Base-by-base conservation (phyloP, 1,284 basidiomycete genomes). In the Marasmius tenuissimus region DNA sequence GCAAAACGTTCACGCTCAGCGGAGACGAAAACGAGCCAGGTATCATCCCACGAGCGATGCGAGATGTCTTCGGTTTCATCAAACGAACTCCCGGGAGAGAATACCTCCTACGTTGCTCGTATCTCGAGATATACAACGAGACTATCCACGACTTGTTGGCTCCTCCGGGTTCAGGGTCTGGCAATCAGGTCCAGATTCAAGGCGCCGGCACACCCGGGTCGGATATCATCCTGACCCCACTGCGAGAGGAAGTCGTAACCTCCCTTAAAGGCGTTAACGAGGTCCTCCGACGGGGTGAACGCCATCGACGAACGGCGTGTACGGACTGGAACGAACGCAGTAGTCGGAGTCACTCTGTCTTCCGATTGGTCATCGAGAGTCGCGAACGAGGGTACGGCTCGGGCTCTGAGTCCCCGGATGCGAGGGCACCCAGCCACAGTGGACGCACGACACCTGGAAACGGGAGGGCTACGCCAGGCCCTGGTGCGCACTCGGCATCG, bases 261-360 rank as follows among this genome's bases (percentile, higher is more conserved):
- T 92, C 90, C 65, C 81, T 97, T 49, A 92, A 92, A 66, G 86
- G 91, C 56, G 94, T 98, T 14, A 85, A 86, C 50, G 91, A 93
- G 61, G 89, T 98, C 4, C 79, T 99, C 58, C 83, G 85, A 65
- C 80, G 94, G 27, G 97, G 97, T 8, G 94, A 96, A 72, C 88
- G 89, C 1, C 93, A 96, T 69, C 79, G 97, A 47, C 84, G 96
- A 66, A 96, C 96, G 3, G 96, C 96, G 0, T 92, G 89, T 66
- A 99, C 97, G 14, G 97, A 99, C 73, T 99, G 96, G 94, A 99
- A 99, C 73, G 93, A 96, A 69, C 79, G 96, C 49, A 95, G 92
- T 76, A 95, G 92, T 68, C 83, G 97, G 22, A 94, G 91, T 76
- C 97, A 98, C 75, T 94, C 92, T 64, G 92, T 98, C 0, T 97